These are phyloP conservation scores for Solanum aculeatissimum DNA, from an alignment of 305 asterid genomes.

Conservation along the genomic window DNA sequence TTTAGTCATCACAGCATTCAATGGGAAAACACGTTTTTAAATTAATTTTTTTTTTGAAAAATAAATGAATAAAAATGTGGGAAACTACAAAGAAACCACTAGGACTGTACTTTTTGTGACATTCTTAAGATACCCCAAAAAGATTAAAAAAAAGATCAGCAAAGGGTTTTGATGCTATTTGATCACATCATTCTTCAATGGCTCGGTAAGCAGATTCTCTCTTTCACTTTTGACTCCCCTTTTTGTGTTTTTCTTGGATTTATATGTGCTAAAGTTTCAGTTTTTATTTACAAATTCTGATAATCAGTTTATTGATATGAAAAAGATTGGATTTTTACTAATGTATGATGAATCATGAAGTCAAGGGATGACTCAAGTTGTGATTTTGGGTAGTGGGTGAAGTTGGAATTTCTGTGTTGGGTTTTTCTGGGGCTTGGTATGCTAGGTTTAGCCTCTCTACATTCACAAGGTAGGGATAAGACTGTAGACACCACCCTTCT, in stretches of 20 bases:
- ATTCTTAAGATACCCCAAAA: background rate
- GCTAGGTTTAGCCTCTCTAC: background rate
- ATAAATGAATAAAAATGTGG: background rate
- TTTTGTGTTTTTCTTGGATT: background rate
- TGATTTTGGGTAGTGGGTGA: background rate
- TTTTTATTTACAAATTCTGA: background rate
- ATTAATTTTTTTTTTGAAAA: background rate
- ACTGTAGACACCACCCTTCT: background rate
- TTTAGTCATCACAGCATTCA: background rate
- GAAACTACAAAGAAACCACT: background rate
- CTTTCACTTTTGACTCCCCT: background rate
- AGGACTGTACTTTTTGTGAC: background rate
- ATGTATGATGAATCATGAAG: background rate
- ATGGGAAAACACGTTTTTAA: background rate
- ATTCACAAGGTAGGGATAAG: background rate
- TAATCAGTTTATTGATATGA: background rate
- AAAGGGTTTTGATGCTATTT: background rate
- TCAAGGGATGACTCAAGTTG: background rate
- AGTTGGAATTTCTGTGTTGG: background rate
- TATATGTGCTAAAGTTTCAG: background rate
- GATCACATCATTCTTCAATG: background rate
- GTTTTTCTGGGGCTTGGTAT: background rate
- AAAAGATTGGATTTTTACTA: background rate
- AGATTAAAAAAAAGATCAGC: background rate
- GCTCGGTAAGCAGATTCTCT: background rate